Base-by-base conservation (phyloP, 2,329 filamentous ascomycete genomes). In the Pseudogymnoascus sp. region DNA sequence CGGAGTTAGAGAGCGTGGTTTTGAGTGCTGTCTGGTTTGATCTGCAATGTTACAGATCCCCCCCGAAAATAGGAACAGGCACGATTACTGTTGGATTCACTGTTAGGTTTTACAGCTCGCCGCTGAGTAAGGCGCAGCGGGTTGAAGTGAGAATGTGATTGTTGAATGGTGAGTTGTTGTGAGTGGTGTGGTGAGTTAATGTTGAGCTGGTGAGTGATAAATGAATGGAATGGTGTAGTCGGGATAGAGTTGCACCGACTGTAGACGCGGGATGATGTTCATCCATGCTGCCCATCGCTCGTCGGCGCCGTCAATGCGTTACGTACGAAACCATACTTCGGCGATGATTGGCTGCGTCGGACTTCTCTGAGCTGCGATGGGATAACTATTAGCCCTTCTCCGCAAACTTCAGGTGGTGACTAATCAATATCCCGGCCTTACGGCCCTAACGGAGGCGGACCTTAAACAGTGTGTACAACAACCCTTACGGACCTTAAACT, bases 211-310 rank as follows among this genome's bases (percentile, higher is more conserved):
- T 18, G 25, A 18, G 43, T 32, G 25, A 16, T 54, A 25, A 12
- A 11, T 54, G 25, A 54, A n/a, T 12, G 5, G 43, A 11, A 9
- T 32, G 43, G 8, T 54, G 47, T 54, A 54, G 47, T 54, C 47
- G 47, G 47, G 28, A 20, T 32, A 54, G 47, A 54, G 7, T 54
- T 54, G 47, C 47, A 54, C 47, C 47, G 47, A 50, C 25, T 32
- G 25, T 2, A 54, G 47, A 30, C 47, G 8, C 47, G 47, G 47
- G 8, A 4, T 32, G 47, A 12, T 25, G 32, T 54, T 54, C 47
- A 7, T 32, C 47, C 47, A 54, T 54, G 25, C 4, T 12, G 14
- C 6, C 22, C 14, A 47, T n/a, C 30, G 41, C 22, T 47, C 22
- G 7, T n/a, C n/a, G 14, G 30, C 4, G 28, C n/a, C 32, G 47